Evolutionary conservation across 768 basidiomycete species (phyloP), one percentile per base, ranked within the genome.

Genomic region (Suillus spraguei): DNA sequence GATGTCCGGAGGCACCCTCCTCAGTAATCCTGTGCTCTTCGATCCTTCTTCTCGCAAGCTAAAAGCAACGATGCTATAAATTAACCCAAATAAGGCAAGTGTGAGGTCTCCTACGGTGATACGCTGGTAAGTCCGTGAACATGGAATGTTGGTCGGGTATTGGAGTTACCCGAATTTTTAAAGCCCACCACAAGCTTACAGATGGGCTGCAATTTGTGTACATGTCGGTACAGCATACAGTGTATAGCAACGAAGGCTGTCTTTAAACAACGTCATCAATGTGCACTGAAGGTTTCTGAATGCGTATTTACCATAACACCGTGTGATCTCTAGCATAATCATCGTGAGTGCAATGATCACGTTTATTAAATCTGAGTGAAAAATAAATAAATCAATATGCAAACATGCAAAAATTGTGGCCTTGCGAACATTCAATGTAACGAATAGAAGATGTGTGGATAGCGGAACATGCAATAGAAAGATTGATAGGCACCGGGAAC

Each of bases 21-120:
- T 6, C 42, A 36, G 71, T 64, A 64, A 71, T 71, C 69, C 76
- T 68, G 74, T 77, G 66, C 61, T 62, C 22, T 39, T 58, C 54
- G 22, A 1, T 28, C 49, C 24, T 32, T 33, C 20, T 53, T 33
- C 32, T 53, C 11, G 52, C 52, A 53, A 53, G 52, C 49, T 32
- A 6, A 28, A 50, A 28, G 47, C 22, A 52, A 33, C 17, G 50
- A 53, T 53, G 32, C 32, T 39, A 36, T 24, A 17, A 56, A 28
- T 2, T 20, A 7, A 7, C 6, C 39, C n/a, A 17, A 24, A 58
- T 32, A 32, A 41, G 56, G 56, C 17, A 41, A 20, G 10, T 56
- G 22, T 22, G 36, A 24, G 8, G 13, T 3, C 13, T 14, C 35
- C 28, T 24, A 39, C 56, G 56, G 56, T 20, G 24, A 41, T 58